A percentile compares a stretch with the other conserved stretches of the same genome.
Conservation (phyloP, 768 basidiomycete genomes). For the Calocera cornea region DNA sequence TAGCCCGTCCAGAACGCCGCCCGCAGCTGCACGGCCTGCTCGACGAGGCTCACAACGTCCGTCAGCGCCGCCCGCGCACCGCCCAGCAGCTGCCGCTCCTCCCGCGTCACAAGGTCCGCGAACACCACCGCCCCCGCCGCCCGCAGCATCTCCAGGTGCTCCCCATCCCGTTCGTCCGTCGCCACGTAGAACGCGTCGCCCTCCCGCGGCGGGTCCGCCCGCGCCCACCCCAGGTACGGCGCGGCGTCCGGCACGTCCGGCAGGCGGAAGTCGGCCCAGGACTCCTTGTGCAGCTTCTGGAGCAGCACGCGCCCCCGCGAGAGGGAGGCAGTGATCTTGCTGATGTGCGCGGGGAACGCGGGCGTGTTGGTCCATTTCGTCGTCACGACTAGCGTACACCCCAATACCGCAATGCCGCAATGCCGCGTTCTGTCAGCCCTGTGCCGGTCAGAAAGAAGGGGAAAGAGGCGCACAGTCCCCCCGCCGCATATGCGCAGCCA, state of each 20-base stretch:
- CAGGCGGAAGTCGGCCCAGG: constrained; percentile 15
- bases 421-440: constrained; percentile 15
- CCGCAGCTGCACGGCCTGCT: constrained; percentile 12
- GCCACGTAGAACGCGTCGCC: constrained; percentile 20
- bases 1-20: constrained; percentile 30
- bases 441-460: not conserved
- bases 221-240: constrained; percentile 7
- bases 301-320: constrained; percentile 19
- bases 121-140: constrained; percentile 30
- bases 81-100: constrained; percentile 23
- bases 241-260: constrained; percentile 9
- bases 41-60: constrained; percentile 17
- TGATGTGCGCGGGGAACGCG: constrained; percentile 20
- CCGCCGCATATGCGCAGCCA: constrained; percentile 34
- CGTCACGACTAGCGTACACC: constrained; percentile 20
- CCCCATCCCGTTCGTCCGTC: constrained; percentile 31
- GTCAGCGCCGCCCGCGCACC: constrained; percentile 16
- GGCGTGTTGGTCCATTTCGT: not conserved
- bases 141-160: constrained; percentile 23
- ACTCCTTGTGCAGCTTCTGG: constrained; percentile 25
- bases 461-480: constrained; percentile 28
- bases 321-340: constrained; percentile 23
- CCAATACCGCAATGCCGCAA: too few species aligned
- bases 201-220: constrained; percentile 7
- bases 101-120: constrained; percentile 31